Evolutionary conservation across 345 rosid species (phyloP), one percentile per base, ranked within the genome.

Genomic region (Hibiscus mutabilis): DNA sequence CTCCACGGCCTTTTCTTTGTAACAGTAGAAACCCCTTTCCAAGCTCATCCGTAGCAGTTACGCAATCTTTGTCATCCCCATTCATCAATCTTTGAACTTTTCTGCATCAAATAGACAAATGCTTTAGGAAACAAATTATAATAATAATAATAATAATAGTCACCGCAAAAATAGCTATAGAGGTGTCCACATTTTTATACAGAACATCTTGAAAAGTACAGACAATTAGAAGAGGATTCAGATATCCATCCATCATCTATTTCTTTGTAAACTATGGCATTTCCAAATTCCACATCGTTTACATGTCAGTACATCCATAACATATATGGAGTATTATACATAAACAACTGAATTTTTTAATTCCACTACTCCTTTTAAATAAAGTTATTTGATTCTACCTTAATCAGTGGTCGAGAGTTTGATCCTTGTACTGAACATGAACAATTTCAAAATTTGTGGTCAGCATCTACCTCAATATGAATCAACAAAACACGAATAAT

Each of bases 41-140:
- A 22, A 56, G 60, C 15, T 56, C 60, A 22, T 56, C 51, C 81
- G 60, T 27, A 66, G 72, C 77, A 64, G 81, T 70, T 77, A 47
- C 51, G 77, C 81, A 74, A 66, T 76, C 79, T 42, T 22, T 56
- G 60, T 56, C 60, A 56, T 56, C 61, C 24, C 47, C 40, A 18
- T 42, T 68, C 78, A 64, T 65, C 71, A 13, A 58, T 3, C 67
- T 58, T 72, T 40, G 31, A 66, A 62, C 74, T 65, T 74, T 74
- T 74, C 44, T 64, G 66, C 72, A 57, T 4, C 29, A 51, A 62
- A 63, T 22, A 9, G 25, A 55, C 59, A 9, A 24, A 24, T 9
- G 31, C 49, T 8, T n/a, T 47, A n/a, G 55, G 40, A 56, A n/a
- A n/a, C n/a, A n/a, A n/a, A n/a, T n/a, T n/a, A n/a, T n/a, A 47